These are phyloP conservation scores for Aspergillus pseudoglaucus DNA, from an alignment of 2,329 filamentous ascomycete genomes.

Conservation along the genomic window DNA sequence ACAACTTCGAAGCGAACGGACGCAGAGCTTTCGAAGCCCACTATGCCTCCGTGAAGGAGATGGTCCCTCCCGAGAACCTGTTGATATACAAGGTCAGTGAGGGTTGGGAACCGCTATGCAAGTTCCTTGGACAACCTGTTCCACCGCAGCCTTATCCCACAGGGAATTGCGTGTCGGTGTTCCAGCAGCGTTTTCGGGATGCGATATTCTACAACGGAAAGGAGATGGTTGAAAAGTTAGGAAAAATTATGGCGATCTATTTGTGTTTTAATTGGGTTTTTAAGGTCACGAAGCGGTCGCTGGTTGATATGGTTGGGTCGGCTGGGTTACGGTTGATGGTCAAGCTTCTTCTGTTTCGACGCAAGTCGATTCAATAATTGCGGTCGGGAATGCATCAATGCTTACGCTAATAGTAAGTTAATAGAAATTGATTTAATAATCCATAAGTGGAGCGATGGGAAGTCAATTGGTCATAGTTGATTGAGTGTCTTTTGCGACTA, in stretches of 20 bases:
- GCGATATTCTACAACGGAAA: background rate
- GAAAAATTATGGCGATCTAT: background rate
- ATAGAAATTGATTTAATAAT: too few relatives aligned
- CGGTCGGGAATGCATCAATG: background rate
- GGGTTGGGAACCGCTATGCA: constrained; percentile 44
- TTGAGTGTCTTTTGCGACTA: too few relatives aligned
- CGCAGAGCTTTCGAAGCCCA: constrained; percentile 30
- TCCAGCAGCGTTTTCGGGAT: background rate
- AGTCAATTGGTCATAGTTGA: too few relatives aligned
- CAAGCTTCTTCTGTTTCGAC: background rate
- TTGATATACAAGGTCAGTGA: constrained; percentile 41
- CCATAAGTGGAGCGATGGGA: too few relatives aligned
- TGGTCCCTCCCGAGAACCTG: constrained; percentile 36
- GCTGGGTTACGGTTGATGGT: background rate
- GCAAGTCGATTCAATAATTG: background rate
- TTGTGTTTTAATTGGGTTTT: background rate
- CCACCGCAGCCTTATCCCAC: constrained; percentile 1
- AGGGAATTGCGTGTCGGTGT: background rate
- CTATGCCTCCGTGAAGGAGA: constrained; percentile 38
- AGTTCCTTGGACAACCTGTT: constrained; percentile 34
- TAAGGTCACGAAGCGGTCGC: background rate
- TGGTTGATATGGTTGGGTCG: background rate
- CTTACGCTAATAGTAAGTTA: too few relatives aligned
- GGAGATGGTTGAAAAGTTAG: background rate
- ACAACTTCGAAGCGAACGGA: background rate